These are phyloP conservation scores for Phytophthora litchii DNA, from an alignment of 352 stramenopile genomes.

Conservation along the genomic window DNA sequence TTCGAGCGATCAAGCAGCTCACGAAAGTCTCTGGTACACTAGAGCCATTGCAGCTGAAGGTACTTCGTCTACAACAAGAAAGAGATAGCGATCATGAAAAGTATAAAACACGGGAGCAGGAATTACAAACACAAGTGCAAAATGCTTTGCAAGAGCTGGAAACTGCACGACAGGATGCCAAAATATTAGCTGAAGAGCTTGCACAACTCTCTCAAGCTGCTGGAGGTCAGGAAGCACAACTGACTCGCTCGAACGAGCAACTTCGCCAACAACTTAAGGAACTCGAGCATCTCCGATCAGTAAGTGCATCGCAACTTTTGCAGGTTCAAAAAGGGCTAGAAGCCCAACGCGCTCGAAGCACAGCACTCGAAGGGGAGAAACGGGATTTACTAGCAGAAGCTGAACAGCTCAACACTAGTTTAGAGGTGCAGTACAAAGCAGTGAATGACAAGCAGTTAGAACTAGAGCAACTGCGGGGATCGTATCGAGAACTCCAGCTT, in stretches of 20 bases:
- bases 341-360: constrained; percentile 42
- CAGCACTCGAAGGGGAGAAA: constrained; percentile 67
- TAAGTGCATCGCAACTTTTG: constrained; percentile 48
- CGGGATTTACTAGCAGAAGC: constrained; percentile 70
- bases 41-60: constrained; percentile 56
- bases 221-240: constrained; percentile 46
- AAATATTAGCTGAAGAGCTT: constrained; percentile 55
- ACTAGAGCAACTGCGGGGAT: constrained; percentile 56
- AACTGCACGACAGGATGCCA: constrained; percentile 46
- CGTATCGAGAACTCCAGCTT: constrained; percentile 53
- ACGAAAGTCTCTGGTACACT: constrained; percentile 24
- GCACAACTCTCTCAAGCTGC: constrained; percentile 49
- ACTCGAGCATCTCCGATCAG: constrained; percentile 45
- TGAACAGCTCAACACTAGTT: constrained; percentile 57
- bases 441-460: constrained; percentile 66
- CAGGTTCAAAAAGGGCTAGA: constrained; percentile 71
- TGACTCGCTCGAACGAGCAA: constrained; percentile 49
- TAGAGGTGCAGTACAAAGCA: constrained; percentile 57
- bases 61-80: constrained; percentile 55
- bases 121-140: constrained; percentile 43
- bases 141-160: constrained; percentile 44
- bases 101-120: constrained; percentile 46
- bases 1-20: constrained; percentile 30
- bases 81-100: constrained; percentile 47
- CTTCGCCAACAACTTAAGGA: constrained; percentile 60